Evolutionary conservation across 1,284 basidiomycete species (phyloP), one percentile per base, ranked within the genome.

Genomic region (Porodaedalea pini): DNA sequence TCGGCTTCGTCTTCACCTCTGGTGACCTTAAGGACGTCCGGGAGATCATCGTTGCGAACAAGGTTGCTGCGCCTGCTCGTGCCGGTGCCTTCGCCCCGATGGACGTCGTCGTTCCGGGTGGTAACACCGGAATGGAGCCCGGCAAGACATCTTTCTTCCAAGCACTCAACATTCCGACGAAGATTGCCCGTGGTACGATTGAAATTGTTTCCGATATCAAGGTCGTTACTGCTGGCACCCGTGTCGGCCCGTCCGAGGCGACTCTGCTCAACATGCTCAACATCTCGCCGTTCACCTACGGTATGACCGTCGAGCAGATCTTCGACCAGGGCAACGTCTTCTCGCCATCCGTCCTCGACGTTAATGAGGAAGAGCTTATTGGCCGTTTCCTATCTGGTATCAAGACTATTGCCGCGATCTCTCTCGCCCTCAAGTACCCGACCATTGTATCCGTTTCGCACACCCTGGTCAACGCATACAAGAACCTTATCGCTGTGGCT

Each of bases 141-240:
- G 94, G 94, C 71, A 98, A 98, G 83, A 98, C 94, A 62, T 95
- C 94, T 69, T 99, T 99, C 94, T 99, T 99, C 94, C 96, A 99
- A 84, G 96, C 96, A 61, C 89, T 99, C 70, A 91, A 92, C 83
- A 95, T 99, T 75, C 96, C 97, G 53, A 99, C 96, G 77, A 99
- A 99, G 88, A 99, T 99, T 69, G 95, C 97, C 60, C 92, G 96
- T 89, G 96, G 96, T 85, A 99, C 97, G 58, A 99, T 99, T 70
- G 96, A 99, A 90, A 99, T 99, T 73, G 94, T 98, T 62, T 86
- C 87, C 65, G 96, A 98, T 72, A 90, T 99, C 71, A 88, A 97
- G 80, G 95, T 99, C 79, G 93, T 99, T 68, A 77, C 78, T 53
- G 92, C 86, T 59, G 95, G 95, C 66, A 88, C 83, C 67, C 92